A percentile compares a stretch with the other conserved stretches of the same genome.
Conservation (phyloP, 1,139 yeast genomes). For the Hansenula anomala region DNA sequence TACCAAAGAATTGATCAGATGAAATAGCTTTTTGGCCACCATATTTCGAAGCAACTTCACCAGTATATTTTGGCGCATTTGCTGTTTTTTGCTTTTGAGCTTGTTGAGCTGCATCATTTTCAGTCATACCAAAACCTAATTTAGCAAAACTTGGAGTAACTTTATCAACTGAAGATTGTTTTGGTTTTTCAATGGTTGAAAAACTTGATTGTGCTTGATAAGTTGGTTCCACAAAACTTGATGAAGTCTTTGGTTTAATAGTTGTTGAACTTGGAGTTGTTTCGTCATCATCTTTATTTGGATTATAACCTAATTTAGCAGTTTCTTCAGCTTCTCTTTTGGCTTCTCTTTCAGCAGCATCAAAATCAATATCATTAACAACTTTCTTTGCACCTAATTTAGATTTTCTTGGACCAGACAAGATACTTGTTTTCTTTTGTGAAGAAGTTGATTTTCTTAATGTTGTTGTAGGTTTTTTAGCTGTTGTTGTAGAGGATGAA, state of each 20-base stretch:
- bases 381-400: slow-evolving; percentile 49
- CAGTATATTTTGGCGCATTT: slow-evolving; percentile 47
- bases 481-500: slow-evolving; percentile 20
- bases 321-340: slow-evolving; percentile 74
- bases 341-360: slow-evolving; percentile 85
- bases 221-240: too few species aligned
- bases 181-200: too few species aligned
- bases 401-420: slow-evolving; percentile 38
- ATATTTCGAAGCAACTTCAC: slow-evolving; percentile 69
- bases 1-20: slow-evolving; percentile 90
- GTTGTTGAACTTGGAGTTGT: slow-evolving; percentile 4
- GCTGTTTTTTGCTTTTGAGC: slow-evolving; percentile 37
- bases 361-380: slow-evolving; percentile 76
- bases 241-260: slow-evolving; percentile 18
- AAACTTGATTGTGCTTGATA: too few species aligned
- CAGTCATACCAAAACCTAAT: slow-evolving; percentile 82
- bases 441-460: slow-evolving; percentile 21
- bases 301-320: slow-evolving; percentile 67
- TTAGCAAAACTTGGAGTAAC: slow-evolving; percentile 71
- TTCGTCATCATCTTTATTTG: slow-evolving; percentile 34
- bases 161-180: slow-evolving; percentile 40
- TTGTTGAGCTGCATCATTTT: slow-evolving; percentile 40
- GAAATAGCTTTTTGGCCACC: slow-evolving; percentile 93
- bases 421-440: slow-evolving; percentile 19
- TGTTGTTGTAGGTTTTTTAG: slow-evolving; percentile 17